Evolutionary conservation across 1,139 yeast genomes (phyloP).

Genomic region (Geotrichum australiense): DNA sequence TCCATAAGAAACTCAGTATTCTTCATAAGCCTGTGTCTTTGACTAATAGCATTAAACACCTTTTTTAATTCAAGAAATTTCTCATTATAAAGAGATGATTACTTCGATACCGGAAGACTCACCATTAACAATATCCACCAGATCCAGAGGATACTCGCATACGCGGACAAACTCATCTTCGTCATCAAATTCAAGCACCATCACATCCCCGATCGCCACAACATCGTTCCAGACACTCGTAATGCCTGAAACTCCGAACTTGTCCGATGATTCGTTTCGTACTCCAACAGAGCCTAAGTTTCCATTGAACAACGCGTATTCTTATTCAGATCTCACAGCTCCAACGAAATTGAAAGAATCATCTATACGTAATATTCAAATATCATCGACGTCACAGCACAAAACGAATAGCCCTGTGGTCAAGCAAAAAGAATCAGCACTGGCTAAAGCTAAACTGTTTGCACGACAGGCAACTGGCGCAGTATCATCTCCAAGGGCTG

Average conservation of each 20-base stretch:
- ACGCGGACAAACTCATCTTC: conserved; percentile 30
- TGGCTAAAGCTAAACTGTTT: conserved; percentile 34
- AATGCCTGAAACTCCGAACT: background rate
- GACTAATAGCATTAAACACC: background rate
- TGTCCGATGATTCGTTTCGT: background rate
- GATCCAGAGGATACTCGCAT: conserved; percentile 25
- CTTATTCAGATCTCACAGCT: background rate
- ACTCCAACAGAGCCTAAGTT: conserved; percentile 2
- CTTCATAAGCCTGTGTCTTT: too few relatives aligned
- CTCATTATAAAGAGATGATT: conserved; percentile 8
- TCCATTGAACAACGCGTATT: background rate
- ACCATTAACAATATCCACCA: conserved; percentile 7
- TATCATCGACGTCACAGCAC: background rate
- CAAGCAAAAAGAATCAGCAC: conserved; percentile 30
- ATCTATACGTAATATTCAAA: background rate
- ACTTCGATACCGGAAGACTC: conserved; percentile 21
- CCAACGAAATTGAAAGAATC: conserved; percentile 5
- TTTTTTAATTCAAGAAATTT: background rate
- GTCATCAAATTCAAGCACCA: conserved; percentile 24
- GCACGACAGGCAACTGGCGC: conserved; percentile 31
- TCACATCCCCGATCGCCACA: conserved; percentile 19
- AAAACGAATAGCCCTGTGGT: background rate
- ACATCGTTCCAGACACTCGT: background rate
- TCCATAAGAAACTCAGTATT: too few relatives aligned
- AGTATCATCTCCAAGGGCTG: conserved; percentile 20